Conservation (phyloP, 805 yeast species). For the Starmerella bombi region DNA sequence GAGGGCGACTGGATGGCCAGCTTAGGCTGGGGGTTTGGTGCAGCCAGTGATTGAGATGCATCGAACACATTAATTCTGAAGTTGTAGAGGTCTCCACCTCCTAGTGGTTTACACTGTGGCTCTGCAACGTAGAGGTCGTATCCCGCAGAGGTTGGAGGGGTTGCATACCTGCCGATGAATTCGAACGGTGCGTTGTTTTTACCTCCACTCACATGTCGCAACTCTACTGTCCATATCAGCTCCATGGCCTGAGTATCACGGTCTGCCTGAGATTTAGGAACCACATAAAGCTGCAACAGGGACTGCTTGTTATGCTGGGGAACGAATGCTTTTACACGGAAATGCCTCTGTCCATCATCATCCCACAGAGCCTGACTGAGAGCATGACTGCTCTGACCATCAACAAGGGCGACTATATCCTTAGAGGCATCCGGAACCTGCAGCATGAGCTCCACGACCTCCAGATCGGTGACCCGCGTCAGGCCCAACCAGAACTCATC, state of each 20-base stretch:
- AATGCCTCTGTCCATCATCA: slow-evolving; percentile 42
- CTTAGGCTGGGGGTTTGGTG: slow-evolving; percentile 29
- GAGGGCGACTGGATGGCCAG: slow-evolving; percentile 73
- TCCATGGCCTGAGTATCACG: slow-evolving; percentile 37
- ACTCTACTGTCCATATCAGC: slow-evolving; percentile 58
- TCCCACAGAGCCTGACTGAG: slow-evolving; percentile 67
- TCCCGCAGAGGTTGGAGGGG: slow-evolving; percentile 42
- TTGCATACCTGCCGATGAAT: slow-evolving; percentile 60
- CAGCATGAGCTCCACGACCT: slow-evolving; percentile 65
- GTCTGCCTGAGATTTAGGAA: slow-evolving; percentile 7
- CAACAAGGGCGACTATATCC: slow-evolving; percentile 45
- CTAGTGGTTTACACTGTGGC: slow-evolving; percentile 63
- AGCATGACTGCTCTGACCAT: slow-evolving; percentile 34
- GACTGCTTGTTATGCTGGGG: slow-evolving; percentile 63
- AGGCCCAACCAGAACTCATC: slow-evolving; percentile 64
- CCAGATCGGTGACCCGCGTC: slow-evolving; percentile 58
- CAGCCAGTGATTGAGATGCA: slow-evolving; percentile 38
- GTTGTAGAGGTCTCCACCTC: slow-evolving; percentile 44
- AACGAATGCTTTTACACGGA: slow-evolving; percentile 65
- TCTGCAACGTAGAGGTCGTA: slow-evolving; percentile 71
- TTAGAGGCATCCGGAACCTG: slow-evolving; percentile 50
- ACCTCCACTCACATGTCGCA: slow-evolving; percentile 53
- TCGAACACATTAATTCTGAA: slow-evolving; percentile 39
- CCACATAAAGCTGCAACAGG: slow-evolving; percentile 52
- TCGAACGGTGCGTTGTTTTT: slow-evolving; percentile 39